Percentiles rank a stretch among this genome's conserved stretches.
Evolutionary conservation across 2,329 filamentous ascomycete genomes (phyloP).

Genomic region (Metarhizium robertsii): DNA sequence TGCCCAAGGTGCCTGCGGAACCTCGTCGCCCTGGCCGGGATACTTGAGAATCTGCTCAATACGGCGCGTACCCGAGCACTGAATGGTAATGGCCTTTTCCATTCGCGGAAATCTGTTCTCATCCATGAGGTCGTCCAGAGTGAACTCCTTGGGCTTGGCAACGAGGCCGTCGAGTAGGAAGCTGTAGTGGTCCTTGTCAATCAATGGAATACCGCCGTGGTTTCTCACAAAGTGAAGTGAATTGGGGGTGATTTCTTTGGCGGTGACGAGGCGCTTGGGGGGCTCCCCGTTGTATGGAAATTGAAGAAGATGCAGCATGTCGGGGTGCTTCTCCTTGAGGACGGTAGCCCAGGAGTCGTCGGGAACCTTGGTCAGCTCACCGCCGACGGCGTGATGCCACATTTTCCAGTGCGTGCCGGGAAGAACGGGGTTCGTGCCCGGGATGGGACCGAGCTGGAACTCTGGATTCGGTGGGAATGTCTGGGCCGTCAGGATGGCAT

Average conservation of each 20-base stretch:
- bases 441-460: constrained; percentile 46
- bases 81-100: constrained; percentile 50
- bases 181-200: constrained; percentile 44
- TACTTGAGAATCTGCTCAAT: constrained; percentile 60
- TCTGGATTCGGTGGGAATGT: constrained; percentile 34
- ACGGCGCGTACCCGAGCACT: constrained; percentile 60
- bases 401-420: constrained; percentile 47
- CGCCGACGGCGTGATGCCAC: constrained; percentile 42
- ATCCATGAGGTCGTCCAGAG: constrained; percentile 50
- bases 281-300: constrained; percentile 59
- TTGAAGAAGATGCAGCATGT: constrained; percentile 53
- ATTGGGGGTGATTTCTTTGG: constrained; percentile 52
- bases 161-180: constrained; percentile 53
- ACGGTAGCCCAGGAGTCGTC: constrained; percentile 50
- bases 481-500: constrained; percentile 32
- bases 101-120: constrained; percentile 50
- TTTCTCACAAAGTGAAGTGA: constrained; percentile 29
- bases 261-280: constrained; percentile 45
- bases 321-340: constrained; percentile 44
- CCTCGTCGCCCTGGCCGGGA: constrained; percentile 57
- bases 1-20: constrained; percentile 46
- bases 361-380: constrained; percentile 33
- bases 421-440: constrained; percentile 47
- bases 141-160: constrained; percentile 45
- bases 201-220: constrained; percentile 61